Percentiles rank a stretch among this genome's conserved stretches.
Evolutionary conservation across 371 early-diverging fungal species (phyloP).

Genomic region (Mortierella sp.): DNA sequence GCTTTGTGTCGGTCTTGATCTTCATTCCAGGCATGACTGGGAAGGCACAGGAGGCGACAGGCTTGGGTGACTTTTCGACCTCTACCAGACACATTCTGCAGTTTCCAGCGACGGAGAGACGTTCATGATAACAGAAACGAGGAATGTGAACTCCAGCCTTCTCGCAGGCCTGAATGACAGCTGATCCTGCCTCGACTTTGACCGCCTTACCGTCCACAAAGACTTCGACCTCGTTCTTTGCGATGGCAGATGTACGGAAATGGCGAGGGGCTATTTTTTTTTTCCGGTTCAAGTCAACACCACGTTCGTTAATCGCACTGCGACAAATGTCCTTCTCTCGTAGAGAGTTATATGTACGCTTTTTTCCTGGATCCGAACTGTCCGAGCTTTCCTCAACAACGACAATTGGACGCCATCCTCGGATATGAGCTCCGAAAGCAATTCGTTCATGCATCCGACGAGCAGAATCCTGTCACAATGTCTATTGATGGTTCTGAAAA

Average conservation of each 20-base stretch:
- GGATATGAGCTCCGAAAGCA: no score
- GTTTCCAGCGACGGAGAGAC: slow-evolving; percentile 95
- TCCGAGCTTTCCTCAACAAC: no score
- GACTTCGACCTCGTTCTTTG: slow-evolving; percentile 76
- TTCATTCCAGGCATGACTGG: slow-evolving; percentile 97
- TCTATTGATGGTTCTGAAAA: no score
- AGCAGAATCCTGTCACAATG: no score
- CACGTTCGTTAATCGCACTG: neutral
- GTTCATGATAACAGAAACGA: slow-evolving; percentile 96
- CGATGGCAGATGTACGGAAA: slow-evolving; percentile 62
- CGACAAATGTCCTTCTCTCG: neutral
- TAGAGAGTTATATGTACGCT: no score
- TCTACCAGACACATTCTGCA: slow-evolving; percentile 99
- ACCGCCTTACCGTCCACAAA: slow-evolving; percentile 92
- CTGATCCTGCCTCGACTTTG: slow-evolving; percentile 89
- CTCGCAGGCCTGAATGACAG: slow-evolving; percentile 97
- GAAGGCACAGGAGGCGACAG: slow-evolving; percentile 95
- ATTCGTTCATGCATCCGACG: no score
- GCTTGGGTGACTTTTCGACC: slow-evolving; percentile 93
- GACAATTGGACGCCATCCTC: no score
- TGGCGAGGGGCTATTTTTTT: slow-evolving; percentile 52
- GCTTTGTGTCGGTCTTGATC: slow-evolving; percentile 91
- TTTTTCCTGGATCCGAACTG: no score
- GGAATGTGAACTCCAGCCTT: slow-evolving; percentile 89
- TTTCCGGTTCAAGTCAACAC: neutral